Base-by-base conservation (phyloP, 2,329 filamentous ascomycete species). In the Davidsoniella virescens region DNA sequence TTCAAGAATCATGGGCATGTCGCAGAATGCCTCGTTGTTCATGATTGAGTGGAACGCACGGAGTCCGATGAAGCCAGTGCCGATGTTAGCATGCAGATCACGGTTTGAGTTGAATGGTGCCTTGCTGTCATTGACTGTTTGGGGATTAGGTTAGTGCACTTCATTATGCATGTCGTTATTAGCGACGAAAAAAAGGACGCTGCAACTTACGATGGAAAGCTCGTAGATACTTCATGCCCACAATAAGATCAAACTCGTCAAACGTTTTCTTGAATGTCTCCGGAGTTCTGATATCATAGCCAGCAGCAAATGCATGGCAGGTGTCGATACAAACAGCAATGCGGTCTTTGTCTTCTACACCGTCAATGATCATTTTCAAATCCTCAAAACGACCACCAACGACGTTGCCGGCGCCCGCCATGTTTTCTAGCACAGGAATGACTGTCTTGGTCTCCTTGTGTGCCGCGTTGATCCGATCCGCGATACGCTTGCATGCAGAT, bases 301-400 rank as follows among this genome's bases (percentile, higher is more conserved):
- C 92, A 0, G 86, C 88, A 0, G 90, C 90, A 64, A 96, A 96
- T 52, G 87, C 80, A 65, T 98, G 92, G 66, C 92, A 98, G 0
- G 92, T 98, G 63, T 98, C 92, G 51, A 98, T 78, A 64, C 92
- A 98, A 16, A 98, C 87, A 43, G 90, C 92, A 2, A 98, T 81
- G 29, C 92, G 79, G 41, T 70, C 64, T 67, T 94, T 93, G 63
- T 94, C 78, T 18, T 87, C 75, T 20, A 96, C 76, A 7, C 79
- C 70, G 12, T 73, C 73, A 57, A 98, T 93, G 55, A 95, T 85
- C 59, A 87, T 84, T 10, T 82, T 73, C 44, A 98, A 73, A 59
- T 98, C 90, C 61, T 88, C 80, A 62, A 94, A 94, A 1, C 75
- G 80, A 14, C 79, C 81, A 26, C 92, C 92, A 47, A 98, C 78